Evolutionary conservation across 2,329 filamentous ascomycete genomes (phyloP), one percentile per base, ranked within the genome.

Genomic region (Sarocladium oryzae): DNA sequence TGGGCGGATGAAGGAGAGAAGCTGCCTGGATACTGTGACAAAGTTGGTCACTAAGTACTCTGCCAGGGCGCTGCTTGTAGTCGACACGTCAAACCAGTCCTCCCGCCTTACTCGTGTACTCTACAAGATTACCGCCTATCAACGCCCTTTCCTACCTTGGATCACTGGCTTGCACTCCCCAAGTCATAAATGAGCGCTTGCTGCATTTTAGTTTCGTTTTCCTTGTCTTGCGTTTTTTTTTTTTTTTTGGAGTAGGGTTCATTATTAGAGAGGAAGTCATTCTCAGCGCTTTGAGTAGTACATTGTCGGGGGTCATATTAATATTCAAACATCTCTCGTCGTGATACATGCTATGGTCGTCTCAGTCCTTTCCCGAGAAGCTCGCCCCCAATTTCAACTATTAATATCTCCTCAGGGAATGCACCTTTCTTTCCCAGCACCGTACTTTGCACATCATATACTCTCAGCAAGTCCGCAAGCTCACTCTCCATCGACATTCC

Each of bases 401-500:
- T 63, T 40, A 89, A 65, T 49, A 72, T 69, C 64, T 86, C 77
- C 11, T 75, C 69, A 1, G 77, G 73, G 56, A 87, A 84, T 1
- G 63, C 60, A 51, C 73, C 71, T 54, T 75, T 74, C 67, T 85
- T 89, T 1, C 62, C 70, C 32, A 74, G 53, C 1, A 95, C 73
- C 0, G 79, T 83, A 2, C 79, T 79, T 28, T 77, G 73, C 0
- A 89, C 88, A 63, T 91, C 89, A 75, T 96, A 79, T 1, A 83
- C 85, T 52, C 80, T 79, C 56, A 90, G 77, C n/a, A 96, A 68
- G 63, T 95, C 89, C 10, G 84, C 74, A n/a, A 96, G 65, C 57
- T 91, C 87, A 1, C 90, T 87, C 26, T 86, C 80, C 32, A 82
- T 61, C 4, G 83, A 79, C 2, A 82, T 78, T 54, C 81, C 81